Evolutionary conservation across 108 stramenopile genomes (phyloP).

Genomic region (Cylindrotheca closterium): DNA sequence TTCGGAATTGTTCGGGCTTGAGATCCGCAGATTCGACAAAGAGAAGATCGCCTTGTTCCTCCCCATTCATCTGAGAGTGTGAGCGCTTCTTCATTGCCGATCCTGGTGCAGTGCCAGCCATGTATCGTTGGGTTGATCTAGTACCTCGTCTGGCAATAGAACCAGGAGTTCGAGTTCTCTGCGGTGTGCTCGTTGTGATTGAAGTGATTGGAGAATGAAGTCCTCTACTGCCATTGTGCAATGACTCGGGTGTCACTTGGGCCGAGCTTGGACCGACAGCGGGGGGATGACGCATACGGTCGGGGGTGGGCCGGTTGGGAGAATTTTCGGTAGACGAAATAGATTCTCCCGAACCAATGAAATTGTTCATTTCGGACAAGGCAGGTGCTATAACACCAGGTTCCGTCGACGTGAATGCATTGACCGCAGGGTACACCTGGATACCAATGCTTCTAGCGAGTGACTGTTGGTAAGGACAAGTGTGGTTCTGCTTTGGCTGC

Average conservation of each 20-base stretch:
- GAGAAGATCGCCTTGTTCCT: slow-evolving; percentile 48
- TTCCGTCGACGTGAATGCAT: slow-evolving; percentile 71
- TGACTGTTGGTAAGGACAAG: slow-evolving; percentile 64
- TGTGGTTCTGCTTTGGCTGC: slow-evolving; percentile 77
- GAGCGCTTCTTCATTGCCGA: slow-evolving; percentile 21
- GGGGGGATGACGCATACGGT: slow-evolving; percentile 21
- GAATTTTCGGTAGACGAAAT: slow-evolving; percentile 26
- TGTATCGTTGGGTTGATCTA: slow-evolving; percentile 8
- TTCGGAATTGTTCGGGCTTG: slow-evolving; percentile 64
- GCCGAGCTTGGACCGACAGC: slow-evolving; percentile 27
- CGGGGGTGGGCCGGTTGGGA: slow-evolving; percentile 45
- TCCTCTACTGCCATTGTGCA: slow-evolving; percentile 18
- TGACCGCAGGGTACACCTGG: slow-evolving; percentile 73
- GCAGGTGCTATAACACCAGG: slow-evolving; percentile 69
- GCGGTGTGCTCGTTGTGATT: slow-evolving; percentile 7
- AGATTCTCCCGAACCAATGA: slow-evolving; percentile 46
- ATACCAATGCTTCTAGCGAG: slow-evolving; percentile 73
- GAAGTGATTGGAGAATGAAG: slow-evolving; percentile 5
- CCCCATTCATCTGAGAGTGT: slow-evolving; percentile 22
- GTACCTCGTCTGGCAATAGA: slow-evolving; percentile 7
- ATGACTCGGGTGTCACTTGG: slow-evolving; percentile 53
- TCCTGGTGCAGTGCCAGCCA: slow-evolving; percentile 3
- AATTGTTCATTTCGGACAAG: slow-evolving; percentile 81
- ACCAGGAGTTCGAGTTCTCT: slow-evolving; percentile 17
- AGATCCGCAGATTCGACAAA: slow-evolving; percentile 67